Evolutionary conservation across 2,329 filamentous ascomycete species (phyloP), one percentile per base, ranked within the genome.

Genomic region (Arthrinium phaeospermum): DNA sequence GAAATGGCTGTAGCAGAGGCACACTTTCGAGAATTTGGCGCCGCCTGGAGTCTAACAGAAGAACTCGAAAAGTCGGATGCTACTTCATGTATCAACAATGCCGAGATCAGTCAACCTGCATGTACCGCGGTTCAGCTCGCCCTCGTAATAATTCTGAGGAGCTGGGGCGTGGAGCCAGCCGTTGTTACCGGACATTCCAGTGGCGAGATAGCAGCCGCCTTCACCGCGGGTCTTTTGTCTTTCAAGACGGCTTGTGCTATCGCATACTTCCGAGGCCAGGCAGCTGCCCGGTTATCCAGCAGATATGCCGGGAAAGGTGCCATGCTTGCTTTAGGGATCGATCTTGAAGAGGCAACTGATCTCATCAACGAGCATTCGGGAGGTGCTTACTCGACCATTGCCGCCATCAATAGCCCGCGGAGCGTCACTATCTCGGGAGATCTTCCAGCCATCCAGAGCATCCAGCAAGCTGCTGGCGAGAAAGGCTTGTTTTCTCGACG

Each of bases 191-290:
- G 83, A 0, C 83, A 85, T 67, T 84, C 82, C 0, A 80, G 77
- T 6, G 83, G 83, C 1, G 83, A 85, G 71, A 83, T 84, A n/a
- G 82, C 79, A 0, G 83, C 81, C 12, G 83, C 82, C 0, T 85
- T 83, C 73, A 79, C 82, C 0, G 75, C 80, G 0, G 80, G 80
- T 1, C 74, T 72, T 6, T 70, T 83, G 4, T 77, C 76, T 5
- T 72, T 75, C 6, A 68, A 77, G 67, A 76, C 80, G 10, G 82
- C 82, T 0, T 80, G 82, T 30, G 73, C 75, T 8, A 74, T 82
- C 13, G 79, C 83, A 0, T 84, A 81, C 72, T 80, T 80, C 70
- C 79, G 84, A 4, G 83, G 83, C 4, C 71, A 76, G 19, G 53
- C 68, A 16, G 16, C 71, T 64, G 27, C 13, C 30, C 67, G n/a